Conservation (phyloP, 352 stramenopile genomes). For the Phytophthora uliginosa region DNA sequence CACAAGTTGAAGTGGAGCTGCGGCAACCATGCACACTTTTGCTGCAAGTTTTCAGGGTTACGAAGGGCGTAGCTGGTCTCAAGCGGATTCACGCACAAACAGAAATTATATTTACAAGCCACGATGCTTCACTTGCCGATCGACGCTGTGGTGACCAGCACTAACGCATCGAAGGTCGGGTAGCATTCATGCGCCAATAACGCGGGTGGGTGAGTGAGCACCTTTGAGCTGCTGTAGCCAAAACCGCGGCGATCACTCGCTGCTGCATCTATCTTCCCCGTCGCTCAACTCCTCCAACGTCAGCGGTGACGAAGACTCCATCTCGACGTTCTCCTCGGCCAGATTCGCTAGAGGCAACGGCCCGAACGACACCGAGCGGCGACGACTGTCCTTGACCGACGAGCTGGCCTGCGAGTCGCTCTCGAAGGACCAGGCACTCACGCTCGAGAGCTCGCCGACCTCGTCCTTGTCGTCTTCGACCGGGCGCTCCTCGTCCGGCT, state of each 20-base stretch:
- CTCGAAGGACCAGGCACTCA: constrained; percentile 40
- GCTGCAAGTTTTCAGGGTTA: neutral
- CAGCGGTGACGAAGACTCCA: constrained; percentile 4
- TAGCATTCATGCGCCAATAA: neutral
- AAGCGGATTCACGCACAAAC: neutral
- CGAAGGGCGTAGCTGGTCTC: neutral
- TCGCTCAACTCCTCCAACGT: constrained; percentile 34
- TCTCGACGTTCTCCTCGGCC: constrained; percentile 28
- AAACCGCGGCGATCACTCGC: neutral
- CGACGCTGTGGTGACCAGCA: neutral
- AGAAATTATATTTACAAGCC: constrained; percentile 18
- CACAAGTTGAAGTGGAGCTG: too few species aligned
- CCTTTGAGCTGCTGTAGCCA: neutral
- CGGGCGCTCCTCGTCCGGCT: constrained; percentile 1
- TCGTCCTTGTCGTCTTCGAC: constrained; percentile 25
- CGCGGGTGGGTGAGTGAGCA: neutral
- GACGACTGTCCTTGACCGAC: constrained; percentile 31
- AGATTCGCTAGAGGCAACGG: constrained; percentile 26
- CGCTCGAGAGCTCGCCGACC: constrained; percentile 25
- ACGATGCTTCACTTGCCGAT: neutral
- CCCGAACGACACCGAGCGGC: constrained; percentile 44
- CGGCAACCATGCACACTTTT: neutral
- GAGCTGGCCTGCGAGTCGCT: constrained; percentile 40
- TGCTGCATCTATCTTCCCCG: constrained; percentile 6
- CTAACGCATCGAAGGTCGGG: neutral